Base-by-base conservation (phyloP, 2,329 filamentous ascomycete genomes). In the Cladosporium sp. region DNA sequence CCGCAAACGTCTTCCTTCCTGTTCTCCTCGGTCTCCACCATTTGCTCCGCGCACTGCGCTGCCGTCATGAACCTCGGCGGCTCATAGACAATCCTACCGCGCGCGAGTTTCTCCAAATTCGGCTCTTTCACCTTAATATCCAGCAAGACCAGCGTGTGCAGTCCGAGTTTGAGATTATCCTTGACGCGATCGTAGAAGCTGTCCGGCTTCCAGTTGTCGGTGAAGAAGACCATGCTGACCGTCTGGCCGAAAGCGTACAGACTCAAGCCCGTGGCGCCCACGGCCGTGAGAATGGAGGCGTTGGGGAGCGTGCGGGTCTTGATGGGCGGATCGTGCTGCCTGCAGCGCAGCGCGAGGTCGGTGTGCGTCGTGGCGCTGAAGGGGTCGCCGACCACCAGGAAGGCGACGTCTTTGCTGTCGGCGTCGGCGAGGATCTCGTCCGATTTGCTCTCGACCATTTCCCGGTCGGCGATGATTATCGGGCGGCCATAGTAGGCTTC, bases 201-300 rank as follows among this genome's bases (percentile, higher is more conserved):
- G 0, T 88, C 83, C 0, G 93, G 93, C 57, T 88, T 88, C 93
- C 93, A 99, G 55, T 76, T 85, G 42, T 96, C 91, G 1, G 89
- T 90, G 76, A 99, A 99, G 77, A 99, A 99, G 17, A 99, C 93
- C 92, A 99, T 97, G 60, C 87, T 92, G 8, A 99, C 89, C 0
- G 93, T 99, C 73, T 99, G 93, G 3, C 93, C 93, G 67, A 96
- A 99, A 73, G 95, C 97, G 79, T 99, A 99, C n/a, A 99, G 83
- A 69, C 96, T 91, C 32, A 99, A 80, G 4, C 93, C 93, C 0
- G 89, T 91, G 47, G 88, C 88, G 61, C 93, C 93, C 59, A 99
- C 95, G 15, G 87, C 92, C 44, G 90, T 96, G 78, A 99, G 82
- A 70, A 99, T 99, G 52, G 88, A 95, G 49, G 93, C 93, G 64